phyloP scores from a whole-genome alignment of 345 rosid genomes.

The Corchorus capsularis region DNA sequence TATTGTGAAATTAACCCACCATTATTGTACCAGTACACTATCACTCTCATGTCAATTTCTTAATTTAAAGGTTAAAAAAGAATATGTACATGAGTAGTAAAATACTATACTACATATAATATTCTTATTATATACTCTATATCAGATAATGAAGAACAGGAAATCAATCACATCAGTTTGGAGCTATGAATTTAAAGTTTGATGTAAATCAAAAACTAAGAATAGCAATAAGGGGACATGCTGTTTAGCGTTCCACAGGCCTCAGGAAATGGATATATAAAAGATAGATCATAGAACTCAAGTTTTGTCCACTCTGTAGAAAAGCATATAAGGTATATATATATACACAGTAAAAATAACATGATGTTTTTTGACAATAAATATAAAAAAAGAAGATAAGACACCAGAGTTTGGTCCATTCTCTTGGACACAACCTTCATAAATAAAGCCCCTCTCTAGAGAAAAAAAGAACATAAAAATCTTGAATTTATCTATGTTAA shows the following conservation, averaged over 20 bases:
- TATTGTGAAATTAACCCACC: background rate
- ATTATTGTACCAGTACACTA: too few species aligned
- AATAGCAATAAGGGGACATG: background rate
- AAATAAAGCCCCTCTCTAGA: background rate
- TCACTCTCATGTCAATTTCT: background rate
- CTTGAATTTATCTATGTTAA: background rate
- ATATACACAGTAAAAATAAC: background rate
- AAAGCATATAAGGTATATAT: background rate
- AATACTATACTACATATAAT: background rate
- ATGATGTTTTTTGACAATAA: background rate
- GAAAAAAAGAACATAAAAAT: background rate
- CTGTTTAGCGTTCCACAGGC: background rate
- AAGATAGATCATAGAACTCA: background rate
- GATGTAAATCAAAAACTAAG: background rate
- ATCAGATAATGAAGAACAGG: background rate
- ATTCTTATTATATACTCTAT: too few species aligned
- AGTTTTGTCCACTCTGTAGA: background rate
- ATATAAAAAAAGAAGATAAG: background rate
- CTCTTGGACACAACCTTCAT: background rate
- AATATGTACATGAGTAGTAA: background rate
- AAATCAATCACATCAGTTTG: background rate
- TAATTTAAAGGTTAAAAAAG: too few species aligned
- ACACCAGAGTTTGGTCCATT: background rate
- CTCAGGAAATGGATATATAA: background rate
- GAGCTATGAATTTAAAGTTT: background rate